These are phyloP conservation scores for Breviolum minutum DNA, from an alignment of 73 alveolate genomes.

Conservation along the genomic window DNA sequence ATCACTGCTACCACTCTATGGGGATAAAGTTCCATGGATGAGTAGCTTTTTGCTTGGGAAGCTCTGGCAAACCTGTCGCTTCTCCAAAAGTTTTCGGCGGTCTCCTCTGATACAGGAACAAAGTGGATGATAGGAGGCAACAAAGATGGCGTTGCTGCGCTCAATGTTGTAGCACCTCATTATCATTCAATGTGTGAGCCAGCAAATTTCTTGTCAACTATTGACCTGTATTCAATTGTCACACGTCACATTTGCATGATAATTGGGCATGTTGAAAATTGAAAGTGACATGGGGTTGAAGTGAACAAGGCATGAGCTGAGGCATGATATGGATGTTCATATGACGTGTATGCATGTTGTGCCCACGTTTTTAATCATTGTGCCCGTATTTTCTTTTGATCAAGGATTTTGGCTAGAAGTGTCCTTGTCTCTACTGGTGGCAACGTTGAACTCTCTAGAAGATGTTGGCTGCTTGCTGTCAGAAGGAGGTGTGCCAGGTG, in stretches of 20 bases:
- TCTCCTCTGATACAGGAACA: not conserved
- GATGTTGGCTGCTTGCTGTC: not conserved
- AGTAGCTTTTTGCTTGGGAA: conserved; percentile 13
- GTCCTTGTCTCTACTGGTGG: not conserved
- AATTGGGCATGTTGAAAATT: too few species aligned
- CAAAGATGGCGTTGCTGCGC: not conserved
- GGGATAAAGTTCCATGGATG: not conserved
- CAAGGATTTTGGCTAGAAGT: not conserved
- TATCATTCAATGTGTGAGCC: not conserved
- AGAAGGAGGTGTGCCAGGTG: conserved; percentile 35
- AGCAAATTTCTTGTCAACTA: not conserved
- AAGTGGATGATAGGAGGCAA: not conserved
- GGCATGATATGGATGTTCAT: too few species aligned
- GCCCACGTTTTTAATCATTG: too few species aligned
- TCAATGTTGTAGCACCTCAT: not conserved
- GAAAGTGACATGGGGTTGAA: too few species aligned
- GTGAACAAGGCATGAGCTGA: too few species aligned
- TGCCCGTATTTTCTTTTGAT: not conserved
- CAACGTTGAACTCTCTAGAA: not conserved
- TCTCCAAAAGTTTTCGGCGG: not conserved
- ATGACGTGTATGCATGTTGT: too few species aligned
- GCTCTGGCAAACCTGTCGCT: conserved; percentile 18
- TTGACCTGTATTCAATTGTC: too few species aligned
- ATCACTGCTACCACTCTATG: conserved; percentile 4
- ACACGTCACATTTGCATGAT: too few species aligned